Evolutionary conservation across 179 eudicot species (phyloP).

Genomic region (Beta macrorhiza): DNA sequence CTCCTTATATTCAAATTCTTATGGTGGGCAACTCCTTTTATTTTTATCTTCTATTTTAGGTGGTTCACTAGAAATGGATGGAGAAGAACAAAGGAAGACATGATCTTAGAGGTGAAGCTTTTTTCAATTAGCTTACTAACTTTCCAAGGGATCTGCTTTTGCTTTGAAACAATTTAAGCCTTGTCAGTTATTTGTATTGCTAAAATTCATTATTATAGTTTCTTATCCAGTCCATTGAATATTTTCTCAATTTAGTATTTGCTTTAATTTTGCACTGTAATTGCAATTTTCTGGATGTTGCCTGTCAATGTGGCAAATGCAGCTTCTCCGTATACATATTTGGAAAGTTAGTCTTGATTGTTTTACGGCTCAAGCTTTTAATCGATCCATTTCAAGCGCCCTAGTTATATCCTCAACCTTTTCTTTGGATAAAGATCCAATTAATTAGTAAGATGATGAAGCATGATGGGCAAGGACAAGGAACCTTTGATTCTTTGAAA

Average conservation of each 20-base stretch:
- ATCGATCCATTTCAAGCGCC: background rate
- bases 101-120: slow-evolving; percentile 68
- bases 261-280: background rate
- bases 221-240: background rate
- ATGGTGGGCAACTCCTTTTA: background rate
- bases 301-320: background rate
- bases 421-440: background rate
- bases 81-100: slow-evolving; percentile 89
- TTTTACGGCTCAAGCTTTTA: background rate
- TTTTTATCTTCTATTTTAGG: slow-evolving; percentile 35
- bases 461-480: background rate
- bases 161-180: slow-evolving; percentile 6
- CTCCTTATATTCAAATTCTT: background rate
- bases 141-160: background rate
- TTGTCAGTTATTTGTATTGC: background rate
- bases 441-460: background rate
- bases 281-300: background rate
- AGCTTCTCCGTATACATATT: background rate
- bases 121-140: background rate
- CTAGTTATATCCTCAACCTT: background rate
- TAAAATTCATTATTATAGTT: background rate
- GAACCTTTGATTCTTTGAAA: background rate
- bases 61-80: slow-evolving; percentile 92
- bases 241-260: background rate
- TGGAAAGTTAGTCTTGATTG: background rate